phyloP scores from a whole-genome alignment of 257 asterid genomes.

The Misopates orontium region DNA sequence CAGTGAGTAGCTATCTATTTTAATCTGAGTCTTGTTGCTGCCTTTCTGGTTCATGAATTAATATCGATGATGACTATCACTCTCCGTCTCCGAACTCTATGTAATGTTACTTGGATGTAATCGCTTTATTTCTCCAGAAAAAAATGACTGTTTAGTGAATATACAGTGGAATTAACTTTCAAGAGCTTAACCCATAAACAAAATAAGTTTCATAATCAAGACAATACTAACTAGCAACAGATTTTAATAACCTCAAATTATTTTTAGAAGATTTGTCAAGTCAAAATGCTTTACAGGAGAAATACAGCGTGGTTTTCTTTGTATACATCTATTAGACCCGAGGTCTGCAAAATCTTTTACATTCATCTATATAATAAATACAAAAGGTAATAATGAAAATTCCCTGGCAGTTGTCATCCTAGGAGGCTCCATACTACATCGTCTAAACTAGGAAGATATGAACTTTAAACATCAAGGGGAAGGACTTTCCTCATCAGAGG shows the following conservation, averaged over 20 bases:
- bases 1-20: too few species aligned
- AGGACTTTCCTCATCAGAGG: slow-evolving; percentile 54
- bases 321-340: slow-evolving; percentile 37
- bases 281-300: slow-evolving; percentile 31
- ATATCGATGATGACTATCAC: too few species aligned
- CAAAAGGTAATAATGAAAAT: slow-evolving; percentile 31
- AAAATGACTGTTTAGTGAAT: too few species aligned
- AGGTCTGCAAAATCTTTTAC: slow-evolving; percentile 35
- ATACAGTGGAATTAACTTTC: too few species aligned
- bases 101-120: too few species aligned
- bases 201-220: too few species aligned
- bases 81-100: too few species aligned
- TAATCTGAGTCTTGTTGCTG: too few species aligned
- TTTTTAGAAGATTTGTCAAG: slow-evolving; percentile 25
- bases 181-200: too few species aligned
- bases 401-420: slow-evolving; percentile 32
- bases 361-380: slow-evolving; percentile 48
- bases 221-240: too few species aligned
- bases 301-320: slow-evolving; percentile 25
- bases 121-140: too few species aligned
- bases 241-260: neutral
- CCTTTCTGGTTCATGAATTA: too few species aligned
- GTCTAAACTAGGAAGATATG: slow-evolving; percentile 24
- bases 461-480: slow-evolving; percentile 27
- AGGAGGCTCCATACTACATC: slow-evolving; percentile 36